Percentiles rank a stretch among this genome's conserved stretches.
Evolutionary conservation across 2,329 filamentous ascomycete genomes (phyloP).

Genomic region (Alternaria sp.): DNA sequence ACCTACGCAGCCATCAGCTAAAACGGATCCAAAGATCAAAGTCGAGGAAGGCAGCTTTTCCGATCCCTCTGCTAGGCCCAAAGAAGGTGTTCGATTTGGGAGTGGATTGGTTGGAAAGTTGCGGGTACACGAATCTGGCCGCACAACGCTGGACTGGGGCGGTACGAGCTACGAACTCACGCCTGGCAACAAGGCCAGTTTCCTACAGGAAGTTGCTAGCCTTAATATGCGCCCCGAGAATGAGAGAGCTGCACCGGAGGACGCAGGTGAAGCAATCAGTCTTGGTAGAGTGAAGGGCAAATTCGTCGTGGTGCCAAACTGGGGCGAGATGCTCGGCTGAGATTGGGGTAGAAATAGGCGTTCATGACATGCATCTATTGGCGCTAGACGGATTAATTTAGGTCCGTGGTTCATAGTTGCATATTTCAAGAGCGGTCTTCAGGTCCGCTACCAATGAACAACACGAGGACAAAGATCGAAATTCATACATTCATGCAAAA

Average conservation of each 20-base stretch:
- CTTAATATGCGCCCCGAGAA: slow-evolving; percentile 41
- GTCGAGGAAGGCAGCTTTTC: slow-evolving; percentile 41
- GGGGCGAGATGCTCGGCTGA: slow-evolving; percentile 60
- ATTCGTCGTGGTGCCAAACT: slow-evolving; percentile 70
- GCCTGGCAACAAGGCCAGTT: slow-evolving; percentile 64
- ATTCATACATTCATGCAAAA: neutral
- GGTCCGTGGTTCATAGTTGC: neutral
- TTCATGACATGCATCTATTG: slow-evolving; percentile 1
- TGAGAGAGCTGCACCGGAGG: slow-evolving; percentile 46
- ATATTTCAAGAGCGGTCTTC: neutral
- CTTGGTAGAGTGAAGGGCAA: slow-evolving; percentile 71
- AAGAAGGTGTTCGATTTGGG: slow-evolving; percentile 51
- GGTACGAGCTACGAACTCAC: slow-evolving; percentile 66
- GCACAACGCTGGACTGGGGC: slow-evolving; percentile 69
- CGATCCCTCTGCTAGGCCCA: slow-evolving; percentile 21
- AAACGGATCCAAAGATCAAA: slow-evolving; percentile 40
- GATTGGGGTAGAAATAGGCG: neutral
- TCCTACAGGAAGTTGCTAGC: slow-evolving; percentile 67
- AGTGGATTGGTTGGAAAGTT: slow-evolving; percentile 68
- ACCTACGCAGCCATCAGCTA: slow-evolving; percentile 17
- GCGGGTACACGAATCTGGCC: slow-evolving; percentile 68
- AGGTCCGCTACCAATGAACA: neutral
- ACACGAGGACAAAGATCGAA: neutral
- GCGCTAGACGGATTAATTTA: neutral
- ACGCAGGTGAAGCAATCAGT: slow-evolving; percentile 58